phyloP scores from a whole-genome alignment of 257 asterid species.

The Nicotiana paniculata region DNA sequence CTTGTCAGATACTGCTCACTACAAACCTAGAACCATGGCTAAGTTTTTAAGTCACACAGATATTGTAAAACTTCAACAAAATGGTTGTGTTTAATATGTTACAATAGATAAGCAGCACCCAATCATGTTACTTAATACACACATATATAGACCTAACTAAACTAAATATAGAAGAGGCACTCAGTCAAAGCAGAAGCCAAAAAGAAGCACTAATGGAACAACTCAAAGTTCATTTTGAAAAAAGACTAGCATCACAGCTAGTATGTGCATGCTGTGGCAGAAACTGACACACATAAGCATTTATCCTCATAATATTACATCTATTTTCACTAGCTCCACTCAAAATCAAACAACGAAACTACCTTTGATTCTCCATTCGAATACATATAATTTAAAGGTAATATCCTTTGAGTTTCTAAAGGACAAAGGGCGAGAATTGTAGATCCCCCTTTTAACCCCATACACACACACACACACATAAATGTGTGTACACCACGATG shows the following conservation, averaged over 20 bases:
- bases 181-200: neutral
- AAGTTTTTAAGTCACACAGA: neutral
- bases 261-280: neutral
- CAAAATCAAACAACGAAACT: neutral
- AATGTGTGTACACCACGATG: neutral
- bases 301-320: neutral
- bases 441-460: neutral
- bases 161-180: neutral
- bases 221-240: neutral
- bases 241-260: neutral
- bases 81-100: neutral
- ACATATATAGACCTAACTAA: neutral
- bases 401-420: neutral
- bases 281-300: neutral
- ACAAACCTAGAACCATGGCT: slow-evolving; percentile 22
- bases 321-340: neutral
- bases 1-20: slow-evolving; percentile 14
- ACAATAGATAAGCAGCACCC: neutral
- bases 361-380: neutral
- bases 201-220: neutral
- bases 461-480: neutral
- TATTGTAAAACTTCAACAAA: slow-evolving; percentile 5
- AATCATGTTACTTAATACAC: neutral
- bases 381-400: neutral
- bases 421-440: neutral